Evolutionary conservation across 176 grass and related monocot species (phyloP), one percentile per base, ranked within the genome.

Genomic region (Elymus sibiricus): DNA sequence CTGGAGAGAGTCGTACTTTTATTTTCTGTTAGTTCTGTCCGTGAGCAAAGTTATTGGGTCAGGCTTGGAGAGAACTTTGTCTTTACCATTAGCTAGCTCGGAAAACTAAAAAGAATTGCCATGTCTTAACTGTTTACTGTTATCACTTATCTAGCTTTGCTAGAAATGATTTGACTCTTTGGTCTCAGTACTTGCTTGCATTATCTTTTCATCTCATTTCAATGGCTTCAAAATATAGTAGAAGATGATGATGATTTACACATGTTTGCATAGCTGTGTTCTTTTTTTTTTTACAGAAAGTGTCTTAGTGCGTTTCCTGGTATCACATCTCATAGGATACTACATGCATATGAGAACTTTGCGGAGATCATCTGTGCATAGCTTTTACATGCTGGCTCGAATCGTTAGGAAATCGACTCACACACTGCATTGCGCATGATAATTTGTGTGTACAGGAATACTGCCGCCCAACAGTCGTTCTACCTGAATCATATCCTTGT

Each of bases 1-100:
- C 27, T 12, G 28, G 77, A 1, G 49, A 53, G 6, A 86, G 42
- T 72, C 35, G 14, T 62, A 35, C 38, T 26, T 58, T 58, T 22
- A 22, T 58, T 90, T 88, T 39, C 37, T 83, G 82, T 79, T 66
- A 82, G 40, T 35, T 89, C 58, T 68, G 19, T 61, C 39, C 22
- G 21, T 15, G 46, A 71, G 62, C 38, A 82, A 83, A 87, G 72
- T 67, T 46, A 49, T 70, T 64, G 61, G 67, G 59, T 56, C 47
- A 72, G 37, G 28, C 46, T 29, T 81, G 82, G 15, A 42, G 24
- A 74, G 46, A 76, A 89, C 51, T 24, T 74, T 40, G 26, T 74
- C 64, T 72, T 78, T n/a, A 79, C 79, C 40, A 62, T 64, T 86
- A 77, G n/a, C 64, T 77, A 79, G n/a, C 44, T 78, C 61, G 3